Evolutionary conservation across 2,329 filamentous ascomycete genomes (phyloP).

Genomic region (Alternaria rosae): DNA sequence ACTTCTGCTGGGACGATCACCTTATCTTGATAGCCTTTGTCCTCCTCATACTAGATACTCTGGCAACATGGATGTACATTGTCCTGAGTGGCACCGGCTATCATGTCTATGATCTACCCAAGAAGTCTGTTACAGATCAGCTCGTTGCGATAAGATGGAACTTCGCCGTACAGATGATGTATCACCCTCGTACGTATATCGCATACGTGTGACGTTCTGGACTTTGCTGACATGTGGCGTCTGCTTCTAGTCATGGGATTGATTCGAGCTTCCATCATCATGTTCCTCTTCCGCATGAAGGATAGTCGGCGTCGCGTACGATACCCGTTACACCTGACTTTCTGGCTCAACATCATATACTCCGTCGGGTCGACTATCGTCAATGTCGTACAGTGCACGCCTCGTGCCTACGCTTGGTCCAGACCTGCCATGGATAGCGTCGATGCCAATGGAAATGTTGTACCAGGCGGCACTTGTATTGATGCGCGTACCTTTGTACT

Average conservation of each 20-base stretch:
- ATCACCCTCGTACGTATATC: conserved; percentile 37
- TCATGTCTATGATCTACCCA: conserved; percentile 41
- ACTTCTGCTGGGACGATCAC: conserved; percentile 46
- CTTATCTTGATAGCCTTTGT: conserved; percentile 38
- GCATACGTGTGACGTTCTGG: background rate
- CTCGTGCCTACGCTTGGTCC: conserved; percentile 40
- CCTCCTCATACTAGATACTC: conserved; percentile 32
- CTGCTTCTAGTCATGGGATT: conserved; percentile 36
- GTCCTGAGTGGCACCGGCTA: conserved; percentile 45
- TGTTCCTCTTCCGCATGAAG: conserved; percentile 49
- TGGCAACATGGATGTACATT: conserved; percentile 37
- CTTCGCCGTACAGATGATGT: conserved; percentile 49
- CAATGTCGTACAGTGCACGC: conserved; percentile 48
- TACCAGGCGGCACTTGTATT: conserved; percentile 44
- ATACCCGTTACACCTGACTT: conserved; percentile 41
- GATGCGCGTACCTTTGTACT: conserved; percentile 45
- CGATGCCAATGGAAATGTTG: conserved; percentile 33
- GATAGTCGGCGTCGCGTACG: conserved; percentile 40
- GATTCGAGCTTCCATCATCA: conserved; percentile 48
- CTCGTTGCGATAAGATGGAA: conserved; percentile 41
- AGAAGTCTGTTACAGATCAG: conserved; percentile 37
- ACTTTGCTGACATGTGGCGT: background rate
- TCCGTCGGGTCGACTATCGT: conserved; percentile 44
- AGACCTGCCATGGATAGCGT: conserved; percentile 41
- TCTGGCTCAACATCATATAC: conserved; percentile 47